Conservation (phyloP, 441 rosid species). For the Erysimum cheiri region DNA sequence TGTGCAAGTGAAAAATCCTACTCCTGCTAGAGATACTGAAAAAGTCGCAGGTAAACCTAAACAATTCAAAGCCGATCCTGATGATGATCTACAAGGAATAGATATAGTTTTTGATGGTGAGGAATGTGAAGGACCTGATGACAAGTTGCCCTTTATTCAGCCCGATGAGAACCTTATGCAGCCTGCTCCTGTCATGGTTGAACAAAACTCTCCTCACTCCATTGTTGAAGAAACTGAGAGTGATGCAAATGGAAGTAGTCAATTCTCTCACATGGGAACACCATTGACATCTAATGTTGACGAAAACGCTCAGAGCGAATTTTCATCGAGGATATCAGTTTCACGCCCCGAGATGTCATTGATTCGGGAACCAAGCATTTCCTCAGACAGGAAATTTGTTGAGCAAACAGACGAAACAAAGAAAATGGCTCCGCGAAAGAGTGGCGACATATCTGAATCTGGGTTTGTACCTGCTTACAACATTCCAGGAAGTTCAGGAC, state of each 20-base stretch:
- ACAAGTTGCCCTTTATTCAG: constrained; percentile 87
- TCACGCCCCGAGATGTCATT: constrained; percentile 75
- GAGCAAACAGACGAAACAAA: constrained; percentile 75
- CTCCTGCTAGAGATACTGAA: constrained; percentile 63
- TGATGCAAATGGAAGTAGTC: constrained; percentile 77
- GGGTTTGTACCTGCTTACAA: constrained; percentile 58
- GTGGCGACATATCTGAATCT: constrained; percentile 56
- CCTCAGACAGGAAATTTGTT: constrained; percentile 79
- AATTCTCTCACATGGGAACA: constrained; percentile 70
- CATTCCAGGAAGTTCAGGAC: constrained; percentile 52
- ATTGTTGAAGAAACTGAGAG: constrained; percentile 95
- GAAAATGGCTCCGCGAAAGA: constrained; percentile 57
- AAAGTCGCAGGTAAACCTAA: constrained; percentile 64
- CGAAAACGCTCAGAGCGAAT: constrained; percentile 82
- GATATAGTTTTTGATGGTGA: constrained; percentile 97
- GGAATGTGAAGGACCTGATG: constrained; percentile 87
- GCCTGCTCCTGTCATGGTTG: constrained; percentile 73
- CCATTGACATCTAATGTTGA: constrained; percentile 71
- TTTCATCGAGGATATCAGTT: constrained; percentile 89
- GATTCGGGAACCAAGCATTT: constrained; percentile 81
- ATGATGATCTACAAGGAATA: constrained; percentile 95
- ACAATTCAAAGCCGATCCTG: constrained; percentile 82
- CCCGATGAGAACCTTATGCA: constrained; percentile 87
- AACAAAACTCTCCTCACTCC: constrained; percentile 87
- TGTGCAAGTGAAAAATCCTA: constrained; percentile 59